Conservation (phyloP, 2,329 filamentous ascomycete genomes). For the Calonectria naviculata region DNA sequence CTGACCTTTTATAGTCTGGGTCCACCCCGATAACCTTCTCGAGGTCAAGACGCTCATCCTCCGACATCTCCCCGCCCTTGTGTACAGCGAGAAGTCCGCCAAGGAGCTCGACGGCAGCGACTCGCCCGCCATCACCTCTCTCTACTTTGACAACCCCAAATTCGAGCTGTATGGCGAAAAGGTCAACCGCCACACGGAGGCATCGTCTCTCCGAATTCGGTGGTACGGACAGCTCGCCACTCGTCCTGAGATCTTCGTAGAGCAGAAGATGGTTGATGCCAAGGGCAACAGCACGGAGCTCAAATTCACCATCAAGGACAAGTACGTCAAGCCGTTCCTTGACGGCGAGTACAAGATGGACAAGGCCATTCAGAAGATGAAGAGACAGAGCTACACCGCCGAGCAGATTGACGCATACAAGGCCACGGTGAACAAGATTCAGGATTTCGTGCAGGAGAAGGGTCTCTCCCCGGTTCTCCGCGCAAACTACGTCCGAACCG, state of each 20-base stretch:
- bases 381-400: constrained; percentile 75
- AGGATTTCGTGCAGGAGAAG: constrained; percentile 81
- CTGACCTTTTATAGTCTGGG: constrained; percentile 74
- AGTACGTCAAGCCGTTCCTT: constrained; percentile 90
- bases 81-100: constrained; percentile 90
- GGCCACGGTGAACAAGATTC: constrained; percentile 79
- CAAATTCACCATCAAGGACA: constrained; percentile 89
- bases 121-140: constrained; percentile 92
- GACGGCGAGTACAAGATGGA: constrained; percentile 91
- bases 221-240: constrained; percentile 90
- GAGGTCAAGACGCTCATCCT: constrained; percentile 98
- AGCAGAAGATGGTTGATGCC: constrained; percentile 87
- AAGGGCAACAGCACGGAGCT: constrained; percentile 83
- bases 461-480: constrained; percentile 86
- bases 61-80: constrained; percentile 87
- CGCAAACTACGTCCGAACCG: constrained; percentile 93
- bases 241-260: constrained; percentile 83
- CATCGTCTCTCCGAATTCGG: constrained; percentile 84
- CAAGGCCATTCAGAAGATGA: constrained; percentile 89
- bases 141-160: constrained; percentile 92
- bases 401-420: constrained; percentile 77
- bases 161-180: constrained; percentile 91
- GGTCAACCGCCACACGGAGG: constrained; percentile 79
- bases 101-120: constrained; percentile 84
- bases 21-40: constrained; percentile 93